Base-by-base conservation (phyloP, 352 stramenopile species). In the Phytophthora sojae region DNA sequence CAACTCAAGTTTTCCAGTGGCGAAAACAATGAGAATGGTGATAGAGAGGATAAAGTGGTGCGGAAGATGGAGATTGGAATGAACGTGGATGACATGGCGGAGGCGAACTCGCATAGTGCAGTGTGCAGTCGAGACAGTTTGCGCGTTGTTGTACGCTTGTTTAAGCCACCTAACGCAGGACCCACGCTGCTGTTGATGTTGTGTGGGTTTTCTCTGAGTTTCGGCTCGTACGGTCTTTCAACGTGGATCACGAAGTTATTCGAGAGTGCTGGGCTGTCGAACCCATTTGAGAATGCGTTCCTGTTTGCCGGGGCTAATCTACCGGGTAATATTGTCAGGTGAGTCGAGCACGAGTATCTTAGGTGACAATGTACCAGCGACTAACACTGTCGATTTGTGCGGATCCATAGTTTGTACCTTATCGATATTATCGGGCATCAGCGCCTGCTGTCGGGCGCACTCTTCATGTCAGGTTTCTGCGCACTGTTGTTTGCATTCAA, bases 221-320 rank as follows among this genome's bases (percentile, higher is more conserved):
- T 98, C 82, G 92, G 91, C 32, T 97, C 89, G 12, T 98, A 98
- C 68, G 94, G 94, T 12, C 75, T 98, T 21, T 92, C 91, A 8
- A 97, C 93, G 25, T 98, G 95, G 95, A 98, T 98, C 64, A 98
- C 96, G 30, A 98, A 91, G 60, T 66, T 98, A 0, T 98, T 98
- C 79, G 70, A 94, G 55, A 84, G 76, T 30, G 83, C 97, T 39
- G 77, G 96, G 26, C 75, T 97, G n/a, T 84, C 88, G 64, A 90
- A 98, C 39, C 83, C 86, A 6, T 98, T 98, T 68, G 89, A 89
- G n/a, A 98, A 98, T 79, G 90, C 93, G 14, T 95, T 98, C 62
- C 73, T 98, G 15, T 98, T 98, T 86, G 93, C 95, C 12, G 78
- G 86, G 6, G 87, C 90, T 26, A 98, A 97, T 73, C 67, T 98